A percentile compares a stretch with the other conserved stretches of the same genome.
These are phyloP conservation scores for Ceratocystis cacaofunesta DNA, from an alignment of 2,329 filamentous ascomycete genomes.

Conservation along the genomic window DNA sequence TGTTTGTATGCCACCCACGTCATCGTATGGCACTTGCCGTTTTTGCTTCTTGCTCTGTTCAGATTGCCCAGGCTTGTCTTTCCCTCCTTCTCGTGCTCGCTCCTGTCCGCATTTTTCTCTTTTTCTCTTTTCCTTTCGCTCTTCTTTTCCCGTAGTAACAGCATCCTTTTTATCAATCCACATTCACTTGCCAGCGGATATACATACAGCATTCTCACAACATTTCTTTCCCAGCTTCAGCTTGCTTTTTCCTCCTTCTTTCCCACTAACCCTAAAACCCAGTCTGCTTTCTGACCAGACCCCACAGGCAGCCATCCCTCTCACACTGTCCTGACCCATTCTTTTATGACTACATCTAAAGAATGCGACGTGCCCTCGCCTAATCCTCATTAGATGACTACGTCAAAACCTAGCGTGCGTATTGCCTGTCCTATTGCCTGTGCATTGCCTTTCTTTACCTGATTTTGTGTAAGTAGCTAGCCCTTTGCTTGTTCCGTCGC, in stretches of 20 bases:
- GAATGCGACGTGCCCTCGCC: conserved; percentile 5
- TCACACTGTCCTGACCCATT: background rate
- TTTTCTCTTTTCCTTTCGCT: background rate
- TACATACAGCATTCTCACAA: background rate
- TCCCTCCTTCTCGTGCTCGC: background rate
- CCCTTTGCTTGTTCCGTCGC: conserved; percentile 3
- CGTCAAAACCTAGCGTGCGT: background rate
- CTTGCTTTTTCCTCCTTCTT: background rate
- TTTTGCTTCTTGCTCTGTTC: background rate
- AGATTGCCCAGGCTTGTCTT: background rate
- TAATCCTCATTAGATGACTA: conserved; percentile 8
- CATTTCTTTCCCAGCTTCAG: background rate
- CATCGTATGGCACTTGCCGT: background rate
- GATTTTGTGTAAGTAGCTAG: conserved; percentile 6
- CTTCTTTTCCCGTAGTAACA: background rate
- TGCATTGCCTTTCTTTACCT: background rate
- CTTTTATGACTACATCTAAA: background rate
- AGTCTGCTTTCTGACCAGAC: background rate
- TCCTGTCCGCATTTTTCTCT: background rate
- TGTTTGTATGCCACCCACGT: background rate
- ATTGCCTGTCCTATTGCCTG: background rate
- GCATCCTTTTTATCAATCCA: background rate
- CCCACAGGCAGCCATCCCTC: background rate
- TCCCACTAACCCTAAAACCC: background rate
- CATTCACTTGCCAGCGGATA: background rate